A percentile compares a stretch with the other conserved stretches of the same genome.
phyloP scores from a whole-genome alignment of 2,329 filamentous ascomycete genomes.

The Aspergillus eucalypticola region DNA sequence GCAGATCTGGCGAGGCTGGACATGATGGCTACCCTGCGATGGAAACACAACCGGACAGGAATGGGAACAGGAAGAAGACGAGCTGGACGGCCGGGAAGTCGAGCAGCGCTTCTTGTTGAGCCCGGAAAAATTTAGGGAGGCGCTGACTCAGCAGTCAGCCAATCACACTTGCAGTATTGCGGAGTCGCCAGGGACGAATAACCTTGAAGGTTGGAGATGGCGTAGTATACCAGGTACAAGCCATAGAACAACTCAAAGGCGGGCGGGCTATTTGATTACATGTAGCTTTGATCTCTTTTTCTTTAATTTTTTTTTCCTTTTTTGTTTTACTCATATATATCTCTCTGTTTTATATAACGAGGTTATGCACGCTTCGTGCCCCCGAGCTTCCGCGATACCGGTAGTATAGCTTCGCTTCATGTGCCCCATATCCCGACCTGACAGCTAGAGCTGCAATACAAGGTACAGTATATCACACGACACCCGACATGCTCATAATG shows the following conservation, averaged over 20 bases:
- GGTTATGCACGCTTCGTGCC: too few species aligned
- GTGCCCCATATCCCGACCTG: too few species aligned
- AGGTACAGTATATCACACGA: background rate
- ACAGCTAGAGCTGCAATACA: background rate
- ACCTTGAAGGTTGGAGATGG: background rate
- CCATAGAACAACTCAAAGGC: background rate
- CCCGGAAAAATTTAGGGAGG: conserved; percentile 37
- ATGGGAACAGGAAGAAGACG: conserved; percentile 28
- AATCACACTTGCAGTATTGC: conserved; percentile 35
- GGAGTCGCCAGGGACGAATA: conserved; percentile 18
- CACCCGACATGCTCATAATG: background rate
- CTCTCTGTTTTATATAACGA: too few species aligned
- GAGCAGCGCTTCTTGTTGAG: conserved; percentile 14
- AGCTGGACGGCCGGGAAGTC: conserved; percentile 24
- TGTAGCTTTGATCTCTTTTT: too few species aligned
- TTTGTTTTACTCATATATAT: too few species aligned
- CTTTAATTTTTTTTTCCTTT: too few species aligned
- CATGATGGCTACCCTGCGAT: conserved; percentile 60
- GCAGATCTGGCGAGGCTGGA: conserved; percentile 76
- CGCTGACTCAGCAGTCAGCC: conserved; percentile 42
- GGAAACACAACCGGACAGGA: conserved; percentile 30
- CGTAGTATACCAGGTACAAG: background rate
- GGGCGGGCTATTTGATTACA: too few species aligned
- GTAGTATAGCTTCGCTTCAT: too few species aligned
- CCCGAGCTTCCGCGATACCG: too few species aligned